Conservation (phyloP, 768 basidiomycete genomes). For the Amanita pallidorosea region DNA sequence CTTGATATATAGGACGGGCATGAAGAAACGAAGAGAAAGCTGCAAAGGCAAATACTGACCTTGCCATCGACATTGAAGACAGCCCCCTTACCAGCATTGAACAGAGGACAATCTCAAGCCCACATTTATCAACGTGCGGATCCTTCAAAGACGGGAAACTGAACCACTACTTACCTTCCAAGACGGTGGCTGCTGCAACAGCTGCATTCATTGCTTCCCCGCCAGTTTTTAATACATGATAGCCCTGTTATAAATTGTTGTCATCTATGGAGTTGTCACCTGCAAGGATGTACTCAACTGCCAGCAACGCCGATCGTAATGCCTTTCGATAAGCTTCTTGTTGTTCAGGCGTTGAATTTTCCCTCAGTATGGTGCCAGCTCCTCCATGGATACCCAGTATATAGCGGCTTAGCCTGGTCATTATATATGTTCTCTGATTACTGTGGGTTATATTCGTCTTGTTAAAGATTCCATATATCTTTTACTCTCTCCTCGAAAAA, state of each 20-base stretch:
- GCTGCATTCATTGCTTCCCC: conserved; percentile 81
- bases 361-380: conserved; percentile 57
- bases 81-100: conserved; percentile 73
- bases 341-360: conserved; percentile 48
- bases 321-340: conserved; percentile 45
- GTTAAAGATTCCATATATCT: conserved; percentile 4
- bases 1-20: conserved; percentile 21
- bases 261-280: neutral
- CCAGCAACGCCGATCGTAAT: conserved; percentile 42
- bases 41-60: conserved; percentile 25
- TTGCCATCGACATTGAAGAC: conserved; percentile 78
- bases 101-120: conserved; percentile 55
- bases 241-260: conserved; percentile 27
- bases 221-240: conserved; percentile 49
- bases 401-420: conserved; percentile 11
- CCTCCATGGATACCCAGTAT: conserved; percentile 73
- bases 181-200: conserved; percentile 56
- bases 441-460: neutral
- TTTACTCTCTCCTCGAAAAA: conserved; percentile 12
- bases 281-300: conserved; percentile 15
- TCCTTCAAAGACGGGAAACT: neutral
- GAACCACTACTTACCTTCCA: conserved; percentile 63
- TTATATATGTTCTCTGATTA: neutral
- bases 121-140: neutral
- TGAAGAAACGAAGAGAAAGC: conserved; percentile 1